Base-by-base conservation (phyloP, 1,139 yeast genomes). In the Hansenula sp. region DNA sequence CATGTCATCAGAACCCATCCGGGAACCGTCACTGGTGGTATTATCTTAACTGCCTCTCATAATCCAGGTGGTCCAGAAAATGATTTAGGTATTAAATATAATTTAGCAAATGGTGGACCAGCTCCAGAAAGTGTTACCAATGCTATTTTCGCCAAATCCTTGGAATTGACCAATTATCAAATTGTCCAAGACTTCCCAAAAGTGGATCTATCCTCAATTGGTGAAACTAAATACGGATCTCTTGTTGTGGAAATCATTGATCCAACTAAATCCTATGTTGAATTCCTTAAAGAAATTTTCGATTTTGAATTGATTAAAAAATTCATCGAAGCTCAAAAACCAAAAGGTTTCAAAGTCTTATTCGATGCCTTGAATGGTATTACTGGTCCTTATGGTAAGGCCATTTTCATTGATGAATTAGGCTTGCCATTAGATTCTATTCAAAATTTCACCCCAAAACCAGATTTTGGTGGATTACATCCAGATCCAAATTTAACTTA, bases 401-500 rank as follows among this genome's bases (percentile, higher is more conserved):
- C 86, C 43, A 80, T 93, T 43, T 93, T 93, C 58, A 72, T 89
- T 35, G 83, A 89, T 38, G 96, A 89, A 66, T 77, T 93, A 52
- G 96, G 95, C 0, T 71, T 94, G 53, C 80, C 91, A 2, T 71
- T 68, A 45, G 65, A 76, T 5, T 76, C 86, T 3, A 74, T 93
- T 47, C 98, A 93, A 67, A 89, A 93, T 67, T 83, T 70, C 59
- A 66, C 59, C 33, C 96, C 98, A 33, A 66, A 75, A 60, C 88
- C 91, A 12, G 99, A 93, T 67, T 93, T 93, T 60, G 99, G 99
- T 49, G 99, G 99, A 1, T 75, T 91, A 57, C 99, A 93, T 66
- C 99, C 99, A 16, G 99, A 93, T 67, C 99, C 99, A 52, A 93
- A 93, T 68, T 77, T 93, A 65, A 91, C 98, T 16, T 94, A 94